A percentile compares a stretch with the other conserved stretches of the same genome.
These are phyloP conservation scores for Pichia sp. DNA, from an alignment of 1,139 yeast species.

Conservation along the genomic window DNA sequence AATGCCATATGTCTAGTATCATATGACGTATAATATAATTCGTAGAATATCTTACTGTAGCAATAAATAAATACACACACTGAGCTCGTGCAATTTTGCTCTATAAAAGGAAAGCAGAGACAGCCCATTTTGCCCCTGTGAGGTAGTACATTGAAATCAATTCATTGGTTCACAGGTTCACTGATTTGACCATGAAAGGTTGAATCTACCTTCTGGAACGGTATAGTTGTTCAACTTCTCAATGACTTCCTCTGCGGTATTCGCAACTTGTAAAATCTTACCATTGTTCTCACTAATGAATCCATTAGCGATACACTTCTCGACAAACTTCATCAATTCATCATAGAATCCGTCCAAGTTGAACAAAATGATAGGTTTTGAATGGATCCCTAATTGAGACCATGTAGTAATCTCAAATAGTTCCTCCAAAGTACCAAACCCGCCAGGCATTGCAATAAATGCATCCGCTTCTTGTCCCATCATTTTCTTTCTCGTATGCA, in stretches of 20 bases:
- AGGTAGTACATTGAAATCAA: no score
- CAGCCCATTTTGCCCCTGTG: no score
- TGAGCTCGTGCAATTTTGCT: no score
- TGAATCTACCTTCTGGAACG: conserved; percentile 70
- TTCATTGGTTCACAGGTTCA: background rate
- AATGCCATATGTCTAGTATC: no score
- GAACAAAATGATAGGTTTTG: conserved; percentile 69
- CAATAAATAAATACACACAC: no score
- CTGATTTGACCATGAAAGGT: conserved; percentile 59
- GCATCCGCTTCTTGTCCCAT: conserved; percentile 86
- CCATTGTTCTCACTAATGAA: conserved; percentile 67
- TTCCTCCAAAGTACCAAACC: conserved; percentile 87
- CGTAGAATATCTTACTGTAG: no score
- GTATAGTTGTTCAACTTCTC: conserved; percentile 51
- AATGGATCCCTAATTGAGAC: conserved; percentile 83
- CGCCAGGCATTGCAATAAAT: conserved; percentile 87
- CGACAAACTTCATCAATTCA: conserved; percentile 53
- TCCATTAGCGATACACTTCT: conserved; percentile 50
- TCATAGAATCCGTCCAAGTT: conserved; percentile 80
- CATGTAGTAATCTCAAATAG: conserved; percentile 87
- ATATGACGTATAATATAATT: no score
- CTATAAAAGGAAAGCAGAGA: no score
- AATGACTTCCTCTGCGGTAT: conserved; percentile 59
- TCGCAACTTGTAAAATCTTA: conserved; percentile 61
- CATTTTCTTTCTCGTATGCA: conserved; percentile 83